These are phyloP conservation scores for Chimonanthus salicifolius DNA, from an alignment of 164 flowering plant genomes.

Conservation along the genomic window DNA sequence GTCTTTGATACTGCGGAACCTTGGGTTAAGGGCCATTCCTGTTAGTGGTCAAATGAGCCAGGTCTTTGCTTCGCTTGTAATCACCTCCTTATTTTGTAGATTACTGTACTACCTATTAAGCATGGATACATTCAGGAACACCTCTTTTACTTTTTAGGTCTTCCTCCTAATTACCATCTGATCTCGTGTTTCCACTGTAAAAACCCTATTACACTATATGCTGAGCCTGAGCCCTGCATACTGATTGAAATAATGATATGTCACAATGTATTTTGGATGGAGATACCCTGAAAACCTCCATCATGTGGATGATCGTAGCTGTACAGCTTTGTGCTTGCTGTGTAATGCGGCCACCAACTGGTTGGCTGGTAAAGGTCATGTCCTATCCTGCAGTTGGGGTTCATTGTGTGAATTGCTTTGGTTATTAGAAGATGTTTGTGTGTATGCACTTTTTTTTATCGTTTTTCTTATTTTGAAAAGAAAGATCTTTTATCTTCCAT, in stretches of 20 bases:
- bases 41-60: constrained; percentile 90
- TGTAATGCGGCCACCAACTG: not conserved
- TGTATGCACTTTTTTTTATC: not conserved
- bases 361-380: not conserved
- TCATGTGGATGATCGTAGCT: not conserved
- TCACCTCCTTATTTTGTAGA: not conserved
- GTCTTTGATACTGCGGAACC: constrained; percentile 71
- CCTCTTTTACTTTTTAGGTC: too few relatives aligned
- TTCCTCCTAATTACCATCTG: too few relatives aligned
- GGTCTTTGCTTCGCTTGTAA: constrained; percentile 32
- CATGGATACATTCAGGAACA: too few relatives aligned
- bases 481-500: not conserved
- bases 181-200: not conserved
- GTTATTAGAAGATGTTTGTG: not conserved
- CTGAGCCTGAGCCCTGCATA: too few relatives aligned
- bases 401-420: not conserved
- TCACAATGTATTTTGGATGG: not conserved
- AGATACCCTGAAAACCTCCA: not conserved
- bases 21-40: constrained; percentile 78
- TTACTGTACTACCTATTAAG: too few relatives aligned
- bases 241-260: too few relatives aligned
- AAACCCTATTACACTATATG: too few relatives aligned
- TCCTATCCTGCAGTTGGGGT: not conserved
- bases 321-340: not conserved
- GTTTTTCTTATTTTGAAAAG: too few relatives aligned